Evolutionary conservation across 1,284 basidiomycete species (phyloP).

Genomic region (Entoloma clypeatum): DNA sequence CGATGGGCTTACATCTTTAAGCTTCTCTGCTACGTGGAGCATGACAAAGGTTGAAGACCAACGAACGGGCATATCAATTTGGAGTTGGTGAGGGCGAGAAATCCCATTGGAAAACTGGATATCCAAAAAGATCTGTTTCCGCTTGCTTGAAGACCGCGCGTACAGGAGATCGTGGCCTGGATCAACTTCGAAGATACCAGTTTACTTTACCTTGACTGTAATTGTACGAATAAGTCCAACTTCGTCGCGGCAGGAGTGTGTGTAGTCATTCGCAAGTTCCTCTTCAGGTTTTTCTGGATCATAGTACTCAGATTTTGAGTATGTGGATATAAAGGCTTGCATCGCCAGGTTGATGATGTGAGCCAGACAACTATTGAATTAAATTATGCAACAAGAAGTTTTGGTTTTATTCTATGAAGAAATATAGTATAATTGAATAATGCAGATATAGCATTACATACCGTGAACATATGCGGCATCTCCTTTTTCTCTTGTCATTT

Average conservation of each 20-base stretch:
- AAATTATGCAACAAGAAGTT: no score
- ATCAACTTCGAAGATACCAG: constrained; percentile 6
- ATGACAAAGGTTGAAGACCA: constrained; percentile 42
- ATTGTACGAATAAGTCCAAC: constrained; percentile 29
- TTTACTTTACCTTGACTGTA: constrained; percentile 28
- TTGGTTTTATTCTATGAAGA: no score
- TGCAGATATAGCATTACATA: no score
- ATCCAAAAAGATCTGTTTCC: constrained; percentile 27
- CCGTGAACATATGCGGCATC: no score
- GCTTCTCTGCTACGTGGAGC: constrained; percentile 26
- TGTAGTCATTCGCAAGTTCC: constrained; percentile 9
- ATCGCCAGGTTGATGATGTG: constrained; percentile 38
- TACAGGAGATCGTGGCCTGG: constrained; percentile 10
- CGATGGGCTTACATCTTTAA: constrained; percentile 18
- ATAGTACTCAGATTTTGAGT: constrained; percentile 30
- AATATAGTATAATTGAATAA: no score
- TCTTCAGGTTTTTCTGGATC: constrained; percentile 20
- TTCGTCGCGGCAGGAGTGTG: constrained; percentile 21
- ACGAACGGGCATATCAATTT: constrained; percentile 38
- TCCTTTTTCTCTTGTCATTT: no score
- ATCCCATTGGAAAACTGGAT: constrained; percentile 21
- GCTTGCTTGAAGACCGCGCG: constrained; percentile 31
- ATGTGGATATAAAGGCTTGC: constrained; percentile 29
- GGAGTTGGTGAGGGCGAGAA: constrained; percentile 18
- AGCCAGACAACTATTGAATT: constrained; percentile 36